Evolutionary conservation across 75 land plant genomes (phyloP), one percentile per base, ranked within the genome.

Genomic region (Ceratopteris richardii): DNA sequence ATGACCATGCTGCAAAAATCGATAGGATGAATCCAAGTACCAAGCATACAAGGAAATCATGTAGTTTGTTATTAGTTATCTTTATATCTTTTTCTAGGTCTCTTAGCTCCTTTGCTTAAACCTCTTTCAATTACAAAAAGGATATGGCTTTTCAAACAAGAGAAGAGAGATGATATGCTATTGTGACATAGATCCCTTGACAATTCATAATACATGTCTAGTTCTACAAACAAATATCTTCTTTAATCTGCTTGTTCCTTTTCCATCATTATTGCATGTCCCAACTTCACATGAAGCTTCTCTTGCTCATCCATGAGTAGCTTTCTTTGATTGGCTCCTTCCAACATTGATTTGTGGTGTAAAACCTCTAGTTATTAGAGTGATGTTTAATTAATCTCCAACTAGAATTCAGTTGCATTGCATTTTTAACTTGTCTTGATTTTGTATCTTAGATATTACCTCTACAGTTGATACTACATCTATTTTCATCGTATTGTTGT

Each of bases 401-500:
- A 33, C 3, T 33, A 33, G 37, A 33, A 9, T 33, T 2, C 48
- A 46, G 48, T 17, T 3, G 5, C 3, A 4, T 5, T n/a, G 17
- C 21, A 9, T 33, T 33, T 33, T 9, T 54, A 84, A 96, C 70
- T 65, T 82, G 10, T 75, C 71, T 0, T 71, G 55, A 53, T 71
- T 67, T 61, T 89, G 87, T 13, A 84, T 62, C 51, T 70, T 67
- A 2, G 80, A 69, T 23, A 83, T 75, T 2, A 58, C 68, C 46
- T 85, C 90, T 25, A 74, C 71, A 31, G 69, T 67, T 16, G 62
- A 36, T 23, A 73, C 66, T 40, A 78, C 73, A 44, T 94, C 98
- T 20, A 53, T 65, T 25, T 90, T 91, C 46, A 94, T 79, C 43
- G 74, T 94, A 61, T 78, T 83, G 41, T 94, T 94, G 59, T 94